Evolutionary conservation across 2,329 filamentous ascomycete species (phyloP), one percentile per base, ranked within the genome.

Genomic region (Botryotinia convoluta): DNA sequence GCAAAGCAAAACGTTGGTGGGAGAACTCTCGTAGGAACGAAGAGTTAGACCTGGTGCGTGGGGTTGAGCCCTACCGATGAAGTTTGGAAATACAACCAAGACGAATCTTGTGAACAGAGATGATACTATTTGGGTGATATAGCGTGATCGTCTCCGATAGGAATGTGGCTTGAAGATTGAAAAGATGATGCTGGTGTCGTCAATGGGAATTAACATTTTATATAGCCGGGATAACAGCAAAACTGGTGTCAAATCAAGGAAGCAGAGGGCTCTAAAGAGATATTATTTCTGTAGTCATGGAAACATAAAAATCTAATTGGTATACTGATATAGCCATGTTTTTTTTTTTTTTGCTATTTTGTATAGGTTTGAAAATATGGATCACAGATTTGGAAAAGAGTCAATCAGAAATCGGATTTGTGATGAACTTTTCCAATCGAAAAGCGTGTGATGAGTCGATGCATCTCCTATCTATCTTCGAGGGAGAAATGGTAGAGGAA

Each of bases 331-430:
- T 6, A n/a, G n/a, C n/a, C n/a, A n/a, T n/a, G n/a, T n/a, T n/a
- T 1, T 0, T 5, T 51, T 26, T n/a, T 0, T n/a, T 26, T 14
- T 3, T 9, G 5, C 48, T n/a, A 14, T 14, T 14, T 14, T 7
- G 2, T n/a, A n/a, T 12, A 18, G n/a, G n/a, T 14, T 1, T 18
- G n/a, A 18, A n/a, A 54, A 29, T 3, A 18, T 9, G 1, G 5
- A 18, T 9, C 14, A 54, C 3, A 9, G 16, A 29, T 57, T 4
- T 16, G 2, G 10, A 51, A 7, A 18, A 29, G 16, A 8, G 26
- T 9, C n/a, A 8, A 57, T 18, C 14, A 8, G 18, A 7, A 57
- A 3, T 1, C 7, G 0, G 12, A 29, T 9, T 3, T 8, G n/a
- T 16, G 26, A 16, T 29, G 51, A 4, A 18, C 1, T 18, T n/a